Evolutionary conservation across 2,329 filamentous ascomycete genomes (phyloP).

Genomic region (Penicillium hesseltinei): DNA sequence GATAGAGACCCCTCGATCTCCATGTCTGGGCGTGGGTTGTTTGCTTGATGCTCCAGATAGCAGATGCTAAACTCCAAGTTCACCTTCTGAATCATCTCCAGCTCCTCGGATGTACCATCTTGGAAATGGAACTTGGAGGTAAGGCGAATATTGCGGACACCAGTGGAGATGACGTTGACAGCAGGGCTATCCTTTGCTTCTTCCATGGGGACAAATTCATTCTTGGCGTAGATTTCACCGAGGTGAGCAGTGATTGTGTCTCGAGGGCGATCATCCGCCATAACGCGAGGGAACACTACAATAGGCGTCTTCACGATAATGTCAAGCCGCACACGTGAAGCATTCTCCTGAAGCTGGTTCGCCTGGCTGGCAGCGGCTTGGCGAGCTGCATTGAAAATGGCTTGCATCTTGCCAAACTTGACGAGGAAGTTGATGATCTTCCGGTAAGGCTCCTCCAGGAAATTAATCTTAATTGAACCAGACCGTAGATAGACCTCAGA

Average conservation of each 20-base stretch:
- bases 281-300: constrained; percentile 82
- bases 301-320: constrained; percentile 93
- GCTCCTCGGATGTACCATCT: constrained; percentile 70
- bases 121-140: constrained; percentile 86
- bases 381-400: constrained; percentile 93
- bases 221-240: constrained; percentile 95
- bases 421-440: constrained; percentile 98
- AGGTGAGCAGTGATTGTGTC: constrained; percentile 90
- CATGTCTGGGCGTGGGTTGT: constrained; percentile 78
- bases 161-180: constrained; percentile 85
- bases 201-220: constrained; percentile 82
- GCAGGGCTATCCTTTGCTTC: constrained; percentile 70
- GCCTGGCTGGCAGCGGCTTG: constrained; percentile 93
- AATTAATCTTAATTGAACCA: constrained; percentile 95
- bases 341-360: constrained; percentile 86
- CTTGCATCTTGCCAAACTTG: constrained; percentile 99
- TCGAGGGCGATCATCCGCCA: constrained; percentile 66
- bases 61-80: constrained; percentile 91
- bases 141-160: constrained; percentile 86
- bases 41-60: constrained; percentile 79
- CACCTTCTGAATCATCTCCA: constrained; percentile 96
- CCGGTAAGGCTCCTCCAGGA: constrained; percentile 92
- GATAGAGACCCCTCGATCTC: constrained; percentile 92
- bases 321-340: constrained; percentile 89
- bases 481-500: constrained; percentile 86